A percentile compares a stretch with the other conserved stretches of the same genome.
Evolutionary conservation across 768 basidiomycete genomes (phyloP).

Genomic region (Mycena floridula): DNA sequence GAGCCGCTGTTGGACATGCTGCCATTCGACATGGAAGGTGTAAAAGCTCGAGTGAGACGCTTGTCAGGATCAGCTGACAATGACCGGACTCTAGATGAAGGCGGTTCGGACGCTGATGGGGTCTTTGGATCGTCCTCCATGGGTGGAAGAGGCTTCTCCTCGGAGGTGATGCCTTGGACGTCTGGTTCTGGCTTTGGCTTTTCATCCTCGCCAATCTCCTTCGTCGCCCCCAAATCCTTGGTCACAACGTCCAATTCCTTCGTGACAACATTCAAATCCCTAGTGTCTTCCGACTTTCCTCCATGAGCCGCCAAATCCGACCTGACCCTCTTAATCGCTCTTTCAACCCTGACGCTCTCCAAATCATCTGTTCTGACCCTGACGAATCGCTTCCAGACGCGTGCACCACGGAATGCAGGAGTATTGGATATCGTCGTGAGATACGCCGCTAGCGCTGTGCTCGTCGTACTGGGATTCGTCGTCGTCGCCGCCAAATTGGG

Average conservation of each 20-base stretch:
- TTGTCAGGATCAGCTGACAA: conserved; percentile 78
- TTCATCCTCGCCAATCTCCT: background rate
- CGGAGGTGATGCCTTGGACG: conserved; percentile 4
- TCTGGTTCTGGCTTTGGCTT: background rate
- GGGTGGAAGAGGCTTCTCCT: conserved; percentile 3
- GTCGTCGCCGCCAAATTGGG: conserved; percentile 33
- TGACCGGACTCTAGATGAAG: conserved; percentile 55
- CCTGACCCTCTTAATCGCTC: conserved; percentile 82
- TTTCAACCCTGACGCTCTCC: conserved; percentile 80
- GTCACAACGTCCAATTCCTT: background rate
- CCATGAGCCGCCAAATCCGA: conserved; percentile 76
- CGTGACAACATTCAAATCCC: conserved; percentile 6
- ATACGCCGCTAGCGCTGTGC: conserved; percentile 70
- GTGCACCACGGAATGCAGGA: conserved; percentile 50
- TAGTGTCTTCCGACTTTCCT: conserved; percentile 4
- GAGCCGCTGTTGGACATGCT: too few species aligned
- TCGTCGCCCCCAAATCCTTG: conserved; percentile 15
- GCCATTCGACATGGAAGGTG: conserved; percentile 38
- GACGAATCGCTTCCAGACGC: conserved; percentile 83
- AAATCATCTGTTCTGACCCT: conserved; percentile 82
- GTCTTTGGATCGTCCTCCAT: conserved; percentile 16
- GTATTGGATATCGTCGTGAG: conserved; percentile 75
- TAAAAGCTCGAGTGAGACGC: conserved; percentile 53
- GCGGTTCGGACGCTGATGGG: conserved; percentile 29
- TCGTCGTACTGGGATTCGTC: conserved; percentile 47